Conservation (phyloP, 2,329 filamentous ascomycete genomes). For the Nothomitra cinnamomea region DNA sequence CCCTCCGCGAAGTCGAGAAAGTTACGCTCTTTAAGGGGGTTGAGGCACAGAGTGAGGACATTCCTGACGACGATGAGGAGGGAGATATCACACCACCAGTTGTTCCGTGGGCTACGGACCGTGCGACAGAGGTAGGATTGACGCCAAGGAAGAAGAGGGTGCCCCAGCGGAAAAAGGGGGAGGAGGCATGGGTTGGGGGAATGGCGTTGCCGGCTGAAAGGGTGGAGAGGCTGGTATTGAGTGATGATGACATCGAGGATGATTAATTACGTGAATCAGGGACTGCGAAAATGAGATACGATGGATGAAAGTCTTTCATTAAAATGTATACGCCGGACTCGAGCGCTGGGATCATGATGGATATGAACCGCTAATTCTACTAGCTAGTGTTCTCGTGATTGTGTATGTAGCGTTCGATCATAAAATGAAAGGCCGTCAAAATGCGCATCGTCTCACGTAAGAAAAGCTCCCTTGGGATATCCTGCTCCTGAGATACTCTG, state of each 20-base stretch:
- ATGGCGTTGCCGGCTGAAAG: background rate
- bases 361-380: too few species aligned
- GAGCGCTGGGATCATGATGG: too few species aligned
- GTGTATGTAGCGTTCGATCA: too few species aligned
- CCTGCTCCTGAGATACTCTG: too few species aligned
- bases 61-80: constrained; percentile 25
- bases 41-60: constrained; percentile 20
- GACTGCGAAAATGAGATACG: constrained; percentile 13
- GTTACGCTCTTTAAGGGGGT: constrained; percentile 51
- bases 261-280: constrained; percentile 29
- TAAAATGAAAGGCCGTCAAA: too few species aligned
- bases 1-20: constrained; percentile 43
- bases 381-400: too few species aligned
- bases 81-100: constrained; percentile 27
- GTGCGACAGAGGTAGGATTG: constrained; percentile 45
- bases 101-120: constrained; percentile 24
- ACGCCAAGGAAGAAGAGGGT: constrained; percentile 21
- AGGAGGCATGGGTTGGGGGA: constrained; percentile 18
- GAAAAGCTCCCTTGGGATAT: too few species aligned
- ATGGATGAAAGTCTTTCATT: background rate
- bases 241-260: constrained; percentile 76
- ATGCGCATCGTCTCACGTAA: too few species aligned
- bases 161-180: constrained; percentile 8
- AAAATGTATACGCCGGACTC: too few species aligned
- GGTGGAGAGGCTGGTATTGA: constrained; percentile 52